These are phyloP conservation scores for Colletotrichum chlorophyti DNA, from an alignment of 2,329 filamentous ascomycete species.

Conservation along the genomic window DNA sequence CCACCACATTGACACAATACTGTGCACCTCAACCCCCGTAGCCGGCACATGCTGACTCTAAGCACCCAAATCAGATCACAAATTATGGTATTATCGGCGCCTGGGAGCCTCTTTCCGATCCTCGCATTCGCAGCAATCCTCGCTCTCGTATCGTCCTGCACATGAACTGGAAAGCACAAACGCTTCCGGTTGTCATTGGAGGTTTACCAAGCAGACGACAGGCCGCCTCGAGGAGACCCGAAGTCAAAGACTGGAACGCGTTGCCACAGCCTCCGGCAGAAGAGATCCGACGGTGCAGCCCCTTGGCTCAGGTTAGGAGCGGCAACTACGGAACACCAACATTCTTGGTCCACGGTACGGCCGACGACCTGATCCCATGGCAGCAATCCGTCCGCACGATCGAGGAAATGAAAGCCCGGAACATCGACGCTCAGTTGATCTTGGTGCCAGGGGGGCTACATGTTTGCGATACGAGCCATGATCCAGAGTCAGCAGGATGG, in stretches of 20 bases:
- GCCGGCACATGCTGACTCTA: no score
- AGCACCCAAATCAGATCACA: neutral
- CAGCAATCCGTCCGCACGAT: constrained; percentile 7
- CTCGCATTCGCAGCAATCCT: constrained; percentile 34
- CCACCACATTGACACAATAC: no score
- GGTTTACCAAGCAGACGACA: constrained; percentile 33
- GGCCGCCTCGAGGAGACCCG: neutral
- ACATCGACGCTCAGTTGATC: neutral
- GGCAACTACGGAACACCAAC: constrained; percentile 18
- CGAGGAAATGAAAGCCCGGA: neutral
- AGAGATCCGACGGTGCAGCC: constrained; percentile 17
- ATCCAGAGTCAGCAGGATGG: neutral
- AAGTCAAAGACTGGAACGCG: constrained; percentile 10
- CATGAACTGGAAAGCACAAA: constrained; percentile 49
- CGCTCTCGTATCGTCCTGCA: constrained; percentile 46
- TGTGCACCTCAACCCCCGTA: no score
- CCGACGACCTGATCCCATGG: constrained; percentile 24
- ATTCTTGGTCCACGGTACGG: constrained; percentile 21
- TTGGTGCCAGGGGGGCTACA: neutral
- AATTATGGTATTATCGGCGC: constrained; percentile 3
- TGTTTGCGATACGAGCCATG: constrained; percentile 5
- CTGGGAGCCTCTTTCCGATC: constrained; percentile 16
- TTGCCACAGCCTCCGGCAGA: constrained; percentile 14
- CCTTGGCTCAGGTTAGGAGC: constrained; percentile 15
- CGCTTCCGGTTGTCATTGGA: constrained; percentile 42